These are phyloP conservation scores for Chaetomiaceae sp. DNA, from an alignment of 2,329 filamentous ascomycete genomes.

Conservation along the genomic window DNA sequence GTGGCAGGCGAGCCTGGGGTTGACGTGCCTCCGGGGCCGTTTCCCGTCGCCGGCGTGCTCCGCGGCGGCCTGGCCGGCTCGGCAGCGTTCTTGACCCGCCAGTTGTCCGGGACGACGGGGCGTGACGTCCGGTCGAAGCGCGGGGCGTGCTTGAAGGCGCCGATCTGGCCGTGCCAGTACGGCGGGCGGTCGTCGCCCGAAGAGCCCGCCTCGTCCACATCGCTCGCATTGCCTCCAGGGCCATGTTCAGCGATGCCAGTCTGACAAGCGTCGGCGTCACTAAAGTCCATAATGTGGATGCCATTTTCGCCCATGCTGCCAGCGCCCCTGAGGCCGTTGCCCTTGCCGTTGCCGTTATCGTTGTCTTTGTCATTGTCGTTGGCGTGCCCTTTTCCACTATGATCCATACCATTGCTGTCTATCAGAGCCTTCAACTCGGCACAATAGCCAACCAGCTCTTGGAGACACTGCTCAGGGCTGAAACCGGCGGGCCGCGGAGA, in stretches of 20 bases:
- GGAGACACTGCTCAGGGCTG: background rate
- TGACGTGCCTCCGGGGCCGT: background rate
- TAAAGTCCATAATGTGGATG: background rate
- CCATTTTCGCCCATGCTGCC: too few species aligned
- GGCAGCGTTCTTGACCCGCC: slow-evolving; percentile 5
- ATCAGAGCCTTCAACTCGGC: background rate
- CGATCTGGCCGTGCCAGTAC: slow-evolving; percentile 7
- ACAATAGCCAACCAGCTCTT: background rate
- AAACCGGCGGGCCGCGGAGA: background rate
- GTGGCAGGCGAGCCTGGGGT: background rate
- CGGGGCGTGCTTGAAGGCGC: background rate
- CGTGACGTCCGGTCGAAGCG: slow-evolving; percentile 12
- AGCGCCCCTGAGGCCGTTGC: too few species aligned
- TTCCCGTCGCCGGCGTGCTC: too few species aligned
- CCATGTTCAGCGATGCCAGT: background rate
- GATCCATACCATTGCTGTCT: background rate
- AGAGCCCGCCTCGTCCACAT: background rate
- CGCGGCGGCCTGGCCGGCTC: too few species aligned
- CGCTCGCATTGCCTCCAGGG: background rate
- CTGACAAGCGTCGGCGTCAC: too few species aligned
- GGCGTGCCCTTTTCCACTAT: too few species aligned
- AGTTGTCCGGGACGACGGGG: slow-evolving; percentile 13
- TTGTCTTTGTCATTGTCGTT: background rate
- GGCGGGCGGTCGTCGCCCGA: background rate
- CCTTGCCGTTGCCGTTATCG: too few species aligned